Evolutionary conservation across 1,139 yeast species (phyloP).

Genomic region (Suhomyces panamericanus): DNA sequence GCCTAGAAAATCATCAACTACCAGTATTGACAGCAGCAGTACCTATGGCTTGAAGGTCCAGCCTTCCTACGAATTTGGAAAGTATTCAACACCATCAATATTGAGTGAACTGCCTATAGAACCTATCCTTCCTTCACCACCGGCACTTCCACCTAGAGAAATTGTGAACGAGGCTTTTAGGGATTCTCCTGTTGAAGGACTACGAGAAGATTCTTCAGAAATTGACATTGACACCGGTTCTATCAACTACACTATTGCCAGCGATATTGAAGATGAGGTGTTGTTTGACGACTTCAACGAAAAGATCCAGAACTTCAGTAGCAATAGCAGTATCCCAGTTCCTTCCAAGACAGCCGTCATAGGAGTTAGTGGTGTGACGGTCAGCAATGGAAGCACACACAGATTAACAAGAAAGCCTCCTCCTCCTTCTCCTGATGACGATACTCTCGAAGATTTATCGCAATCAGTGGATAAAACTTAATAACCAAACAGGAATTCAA

Average conservation of each 20-base stretch:
- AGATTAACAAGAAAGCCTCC: slow-evolving; percentile 17
- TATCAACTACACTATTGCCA: slow-evolving; percentile 4
- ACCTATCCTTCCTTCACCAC: background rate
- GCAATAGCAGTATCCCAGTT: slow-evolving; percentile 3
- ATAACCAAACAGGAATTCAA: too few relatives aligned
- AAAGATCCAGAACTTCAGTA: slow-evolving; percentile 8
- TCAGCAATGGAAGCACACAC: background rate
- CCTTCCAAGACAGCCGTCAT: background rate
- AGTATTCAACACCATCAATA: background rate
- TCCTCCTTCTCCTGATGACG: slow-evolving; percentile 2
- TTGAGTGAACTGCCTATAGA: background rate
- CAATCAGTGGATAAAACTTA: too few relatives aligned
- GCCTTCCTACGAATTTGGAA: slow-evolving; percentile 19
- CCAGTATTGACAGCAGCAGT: slow-evolving; percentile 3
- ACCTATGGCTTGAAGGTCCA: slow-evolving; percentile 7
- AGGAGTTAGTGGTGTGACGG: slow-evolving; percentile 7
- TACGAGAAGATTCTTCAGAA: background rate
- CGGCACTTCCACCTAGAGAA: slow-evolving; percentile 7
- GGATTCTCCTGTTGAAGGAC: background rate
- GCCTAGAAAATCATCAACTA: slow-evolving; percentile 25
- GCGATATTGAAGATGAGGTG: slow-evolving; percentile 10
- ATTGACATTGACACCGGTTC: slow-evolving; percentile 3
- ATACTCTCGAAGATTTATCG: too few relatives aligned
- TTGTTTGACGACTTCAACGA: slow-evolving; percentile 9
- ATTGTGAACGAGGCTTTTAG: background rate